Conservation (phyloP, 1,284 basidiomycete species). For the Cutaneotrichosporon cyanovorans region DNA sequence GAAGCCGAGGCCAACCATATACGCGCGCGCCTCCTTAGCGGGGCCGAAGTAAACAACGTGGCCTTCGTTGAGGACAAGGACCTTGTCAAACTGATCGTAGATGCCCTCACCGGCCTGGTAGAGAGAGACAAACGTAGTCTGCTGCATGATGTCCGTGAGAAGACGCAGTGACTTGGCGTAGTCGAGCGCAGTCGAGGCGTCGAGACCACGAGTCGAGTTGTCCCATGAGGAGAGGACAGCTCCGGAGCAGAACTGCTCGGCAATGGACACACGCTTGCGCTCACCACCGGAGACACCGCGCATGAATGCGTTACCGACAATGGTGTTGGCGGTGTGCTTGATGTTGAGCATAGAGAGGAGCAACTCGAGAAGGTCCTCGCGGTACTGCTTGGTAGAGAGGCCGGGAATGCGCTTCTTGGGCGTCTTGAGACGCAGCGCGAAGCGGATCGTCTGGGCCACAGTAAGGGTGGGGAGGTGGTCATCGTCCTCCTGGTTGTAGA, state of each 20-base stretch:
- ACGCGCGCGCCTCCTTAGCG: constrained; percentile 48
- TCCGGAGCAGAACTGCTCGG: constrained; percentile 52
- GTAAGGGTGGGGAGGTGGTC: constrained; percentile 58
- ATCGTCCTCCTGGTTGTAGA: constrained; percentile 52
- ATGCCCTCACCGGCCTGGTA: constrained; percentile 60
- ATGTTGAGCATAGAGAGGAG: constrained; percentile 57
- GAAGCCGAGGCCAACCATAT: constrained; percentile 52
- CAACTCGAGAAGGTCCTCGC: constrained; percentile 50
- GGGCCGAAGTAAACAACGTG: constrained; percentile 54
- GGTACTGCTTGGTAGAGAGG: constrained; percentile 48
- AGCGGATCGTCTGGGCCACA: constrained; percentile 53
- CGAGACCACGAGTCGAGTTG: constrained; percentile 48
- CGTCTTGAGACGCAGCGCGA: constrained; percentile 52
- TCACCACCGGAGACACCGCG: constrained; percentile 50
- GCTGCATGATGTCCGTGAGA: constrained; percentile 50
- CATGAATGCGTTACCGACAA: constrained; percentile 45
- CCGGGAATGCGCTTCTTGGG: constrained; percentile 52
- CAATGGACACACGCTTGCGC: constrained; percentile 53
- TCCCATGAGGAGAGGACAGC: constrained; percentile 49
- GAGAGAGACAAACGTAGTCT: constrained; percentile 49
- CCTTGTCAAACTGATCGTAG: constrained; percentile 65
- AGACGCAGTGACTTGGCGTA: constrained; percentile 54
- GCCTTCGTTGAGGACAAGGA: constrained; percentile 50
- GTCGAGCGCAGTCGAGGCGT: constrained; percentile 55
- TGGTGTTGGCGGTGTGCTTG: constrained; percentile 53